Conservation (phyloP, 495 filamentous ascomycete genomes). For the Neurospora cerealis region DNA sequence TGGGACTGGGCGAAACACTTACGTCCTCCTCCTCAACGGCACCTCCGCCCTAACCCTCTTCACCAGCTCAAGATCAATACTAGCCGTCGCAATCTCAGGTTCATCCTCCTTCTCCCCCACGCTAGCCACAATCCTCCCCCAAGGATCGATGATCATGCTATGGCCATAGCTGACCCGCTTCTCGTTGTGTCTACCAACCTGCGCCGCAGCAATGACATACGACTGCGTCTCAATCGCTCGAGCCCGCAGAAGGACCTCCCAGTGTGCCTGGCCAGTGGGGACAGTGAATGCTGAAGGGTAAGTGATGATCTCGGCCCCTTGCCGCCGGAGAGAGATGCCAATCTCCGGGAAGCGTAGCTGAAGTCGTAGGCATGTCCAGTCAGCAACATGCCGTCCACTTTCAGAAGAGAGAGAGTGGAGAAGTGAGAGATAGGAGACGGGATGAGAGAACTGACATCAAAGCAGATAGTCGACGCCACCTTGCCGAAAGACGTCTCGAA, state of each 20-base stretch:
- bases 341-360: constrained; percentile 68
- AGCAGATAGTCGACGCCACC: constrained; percentile 76
- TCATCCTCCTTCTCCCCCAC: constrained; percentile 39
- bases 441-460: constrained; percentile 47
- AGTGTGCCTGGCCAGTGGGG: constrained; percentile 78
- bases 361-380: not conserved
- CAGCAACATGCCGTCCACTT: too few relatives aligned
- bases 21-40: constrained; percentile 50
- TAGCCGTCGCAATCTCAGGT: constrained; percentile 36
- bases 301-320: constrained; percentile 60
- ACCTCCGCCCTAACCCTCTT: constrained; percentile 46
- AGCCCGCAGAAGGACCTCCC: constrained; percentile 66
- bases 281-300: constrained; percentile 91
- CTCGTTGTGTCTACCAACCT: constrained; percentile 62
- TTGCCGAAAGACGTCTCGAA: constrained; percentile 64
- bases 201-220: constrained; percentile 83
- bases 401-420: too few relatives aligned
- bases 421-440: not conserved
- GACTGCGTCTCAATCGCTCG: constrained; percentile 84
- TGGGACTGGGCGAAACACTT: constrained; percentile 9
- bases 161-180: constrained; percentile 78
- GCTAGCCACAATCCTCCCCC: constrained; percentile 66
- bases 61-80: constrained; percentile 37
- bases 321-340: constrained; percentile 44
- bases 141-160: constrained; percentile 79